Conservation (phyloP, 2,329 filamentous ascomycete genomes). For the Kalmusia sp. region DNA sequence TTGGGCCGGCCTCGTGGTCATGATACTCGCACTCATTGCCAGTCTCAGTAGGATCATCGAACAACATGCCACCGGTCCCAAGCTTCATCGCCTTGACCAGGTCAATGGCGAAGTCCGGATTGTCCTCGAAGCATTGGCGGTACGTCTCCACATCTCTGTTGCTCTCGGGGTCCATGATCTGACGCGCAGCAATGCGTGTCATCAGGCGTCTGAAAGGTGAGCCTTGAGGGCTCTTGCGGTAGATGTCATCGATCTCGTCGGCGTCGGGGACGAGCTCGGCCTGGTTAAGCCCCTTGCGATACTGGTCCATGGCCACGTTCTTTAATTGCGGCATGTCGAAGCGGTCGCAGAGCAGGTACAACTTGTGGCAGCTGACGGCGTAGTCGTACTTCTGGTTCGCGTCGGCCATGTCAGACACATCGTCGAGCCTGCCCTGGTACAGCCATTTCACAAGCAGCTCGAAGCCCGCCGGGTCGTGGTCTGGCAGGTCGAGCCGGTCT, state of each 20-base stretch:
- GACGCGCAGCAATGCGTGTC: slow-evolving; percentile 61
- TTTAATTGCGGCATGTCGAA: slow-evolving; percentile 59
- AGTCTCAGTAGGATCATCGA: slow-evolving; percentile 58
- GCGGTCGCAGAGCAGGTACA: slow-evolving; percentile 60
- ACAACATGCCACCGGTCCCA: slow-evolving; percentile 58
- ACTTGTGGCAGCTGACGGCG: slow-evolving; percentile 60
- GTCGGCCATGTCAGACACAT: slow-evolving; percentile 53
- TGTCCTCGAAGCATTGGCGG: slow-evolving; percentile 57
- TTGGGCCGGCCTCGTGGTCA: slow-evolving; percentile 55
- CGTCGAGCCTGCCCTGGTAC: slow-evolving; percentile 61
- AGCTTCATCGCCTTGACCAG: slow-evolving; percentile 60
- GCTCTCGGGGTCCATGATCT: slow-evolving; percentile 63
- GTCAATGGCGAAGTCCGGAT: slow-evolving; percentile 60
- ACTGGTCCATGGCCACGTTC: slow-evolving; percentile 63
- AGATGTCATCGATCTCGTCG: slow-evolving; percentile 62
- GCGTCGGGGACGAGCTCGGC: slow-evolving; percentile 61
- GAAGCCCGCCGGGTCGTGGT: slow-evolving; percentile 60
- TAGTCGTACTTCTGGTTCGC: slow-evolving; percentile 61
- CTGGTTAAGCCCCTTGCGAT: slow-evolving; percentile 57
- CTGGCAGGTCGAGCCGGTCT: slow-evolving; percentile 55
- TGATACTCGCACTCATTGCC: slow-evolving; percentile 57
- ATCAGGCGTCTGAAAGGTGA: slow-evolving; percentile 60
- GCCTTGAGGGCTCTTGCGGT: slow-evolving; percentile 52
- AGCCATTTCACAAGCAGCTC: slow-evolving; percentile 64
- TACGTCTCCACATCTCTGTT: slow-evolving; percentile 59